phyloP scores from a whole-genome alignment of 129 eudicot genomes.

The Helianthus tuberosus region DNA sequence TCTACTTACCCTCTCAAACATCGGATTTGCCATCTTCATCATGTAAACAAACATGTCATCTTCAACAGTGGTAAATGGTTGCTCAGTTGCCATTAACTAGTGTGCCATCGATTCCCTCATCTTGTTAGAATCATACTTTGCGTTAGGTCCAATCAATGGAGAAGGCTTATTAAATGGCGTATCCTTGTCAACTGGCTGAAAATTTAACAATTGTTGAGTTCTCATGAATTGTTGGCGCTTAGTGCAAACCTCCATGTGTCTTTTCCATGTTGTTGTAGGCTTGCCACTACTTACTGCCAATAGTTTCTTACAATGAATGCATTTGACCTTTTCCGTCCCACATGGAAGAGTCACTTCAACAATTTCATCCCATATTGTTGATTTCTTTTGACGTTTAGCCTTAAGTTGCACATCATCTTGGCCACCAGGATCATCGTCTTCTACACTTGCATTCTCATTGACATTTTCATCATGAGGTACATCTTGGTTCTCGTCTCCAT shows the following conservation, averaged over 20 bases:
- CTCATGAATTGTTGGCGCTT: not conserved
- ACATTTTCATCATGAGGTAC: too few species aligned
- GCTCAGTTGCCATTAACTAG: conserved; percentile 19
- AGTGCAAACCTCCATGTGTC: not conserved
- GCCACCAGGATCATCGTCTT: too few species aligned
- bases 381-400: conserved; percentile 1
- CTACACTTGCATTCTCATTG: too few species aligned
- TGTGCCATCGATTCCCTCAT: conserved; percentile 34
- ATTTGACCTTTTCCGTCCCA: not conserved
- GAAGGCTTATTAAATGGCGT: not conserved
- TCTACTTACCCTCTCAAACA: conserved; percentile 16
- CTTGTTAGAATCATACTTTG: conserved; percentile 20
- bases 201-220: not conserved
- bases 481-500: too few species aligned
- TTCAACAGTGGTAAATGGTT: conserved; percentile 18
- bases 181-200: not conserved
- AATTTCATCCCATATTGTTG: not conserved
- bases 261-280: not conserved
- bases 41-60: conserved; percentile 1
- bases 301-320: not conserved
- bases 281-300: not conserved
- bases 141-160: not conserved
- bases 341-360: not conserved
- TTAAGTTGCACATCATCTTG: not conserved
- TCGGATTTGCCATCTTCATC: conserved; percentile 4